A percentile compares a stretch with the other conserved stretches of the same genome.
These are phyloP conservation scores for Candida vaughaniae DNA, from an alignment of 805 yeast genomes.

Conservation along the genomic window DNA sequence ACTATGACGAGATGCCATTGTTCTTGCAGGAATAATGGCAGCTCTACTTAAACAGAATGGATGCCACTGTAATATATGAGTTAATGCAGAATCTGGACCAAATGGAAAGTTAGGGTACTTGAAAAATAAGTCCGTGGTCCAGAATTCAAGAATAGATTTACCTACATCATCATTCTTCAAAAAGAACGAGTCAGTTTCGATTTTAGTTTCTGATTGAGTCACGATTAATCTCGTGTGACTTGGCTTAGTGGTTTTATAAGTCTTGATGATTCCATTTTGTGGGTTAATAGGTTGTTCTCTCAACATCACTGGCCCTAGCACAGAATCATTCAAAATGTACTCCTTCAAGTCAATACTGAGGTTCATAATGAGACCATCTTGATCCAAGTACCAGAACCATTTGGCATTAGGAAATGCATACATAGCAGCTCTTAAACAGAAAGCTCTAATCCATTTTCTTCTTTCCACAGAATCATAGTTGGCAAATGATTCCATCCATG, in stretches of 20 bases:
- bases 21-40: conserved; percentile 60
- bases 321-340: conserved; percentile 59
- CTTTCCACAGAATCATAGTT: conserved; percentile 42
- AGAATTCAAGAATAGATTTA: conserved; percentile 69
- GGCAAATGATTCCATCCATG: conserved; percentile 47
- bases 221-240: conserved; percentile 57
- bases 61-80: conserved; percentile 96
- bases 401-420: conserved; percentile 89
- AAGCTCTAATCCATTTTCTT: conserved; percentile 62
- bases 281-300: conserved; percentile 74
- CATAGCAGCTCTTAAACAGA: conserved; percentile 82
- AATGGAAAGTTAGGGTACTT: conserved; percentile 60
- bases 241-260: conserved; percentile 61
- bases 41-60: conserved; percentile 73
- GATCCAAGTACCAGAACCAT: conserved; percentile 86
- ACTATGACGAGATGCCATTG: conserved; percentile 31
- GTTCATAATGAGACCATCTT: conserved; percentile 75
- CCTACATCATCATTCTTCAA: conserved; percentile 64
- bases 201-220: conserved; percentile 64
- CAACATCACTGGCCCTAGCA: conserved; percentile 60
- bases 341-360: conserved; percentile 57
- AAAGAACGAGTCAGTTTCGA: conserved; percentile 73
- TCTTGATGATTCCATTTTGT: conserved; percentile 63
- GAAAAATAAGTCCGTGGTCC: conserved; percentile 73
- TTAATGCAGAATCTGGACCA: conserved; percentile 65